Base-by-base conservation (phyloP, 73 alveolate genomes). In the Effrenium voratum region DNA sequence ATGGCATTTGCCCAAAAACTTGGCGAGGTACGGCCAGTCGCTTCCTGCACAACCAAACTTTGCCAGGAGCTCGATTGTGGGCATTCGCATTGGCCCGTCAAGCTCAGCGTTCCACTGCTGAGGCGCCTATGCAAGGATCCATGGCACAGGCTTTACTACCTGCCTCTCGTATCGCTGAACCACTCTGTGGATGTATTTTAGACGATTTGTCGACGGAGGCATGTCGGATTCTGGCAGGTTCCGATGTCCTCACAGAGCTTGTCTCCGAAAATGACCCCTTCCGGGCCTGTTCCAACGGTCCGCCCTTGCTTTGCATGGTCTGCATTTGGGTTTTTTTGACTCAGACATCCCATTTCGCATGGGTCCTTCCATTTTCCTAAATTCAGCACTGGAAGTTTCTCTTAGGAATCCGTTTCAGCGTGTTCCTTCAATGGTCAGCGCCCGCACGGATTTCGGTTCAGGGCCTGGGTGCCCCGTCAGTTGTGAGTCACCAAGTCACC, bases 171-270 rank as follows among this genome's bases (percentile, higher is more conserved):
- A 16, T 43, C 40, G n/a, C 49, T 34, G 82, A 34, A 36, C 46
- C 24, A 5, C 1, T 36, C 12, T 26, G 46, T 32, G 1, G 50
- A 15, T 30, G 10, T 30, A 66, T 1, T 66, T 30, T 19, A 30
- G 26, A 19, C 5, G 34, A 34, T 36, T 5, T 73, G 13, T 30
- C 40, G 55, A n/a, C 55, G 32, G n/a, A 8, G 13, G 34, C n/a
- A 38, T 34, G 84, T 34, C 63, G 16, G 36, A 22, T 43, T 59
- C 28, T 16, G 60, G 90, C 90, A 79, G 92, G 92, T 49, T 72
- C 92, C 92, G 34, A 82, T 82, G 92, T 82, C 92, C 4, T 43
- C 92, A 34, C 92, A 82, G 36, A 77, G 87, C 43, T 16, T 77
- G 87, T 77, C 87, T 77, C 36, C 63, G 40, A 77, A 77, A 40